Base-by-base conservation (phyloP, 2,329 filamentous ascomycete species). In the Hypomyces perniciosus region DNA sequence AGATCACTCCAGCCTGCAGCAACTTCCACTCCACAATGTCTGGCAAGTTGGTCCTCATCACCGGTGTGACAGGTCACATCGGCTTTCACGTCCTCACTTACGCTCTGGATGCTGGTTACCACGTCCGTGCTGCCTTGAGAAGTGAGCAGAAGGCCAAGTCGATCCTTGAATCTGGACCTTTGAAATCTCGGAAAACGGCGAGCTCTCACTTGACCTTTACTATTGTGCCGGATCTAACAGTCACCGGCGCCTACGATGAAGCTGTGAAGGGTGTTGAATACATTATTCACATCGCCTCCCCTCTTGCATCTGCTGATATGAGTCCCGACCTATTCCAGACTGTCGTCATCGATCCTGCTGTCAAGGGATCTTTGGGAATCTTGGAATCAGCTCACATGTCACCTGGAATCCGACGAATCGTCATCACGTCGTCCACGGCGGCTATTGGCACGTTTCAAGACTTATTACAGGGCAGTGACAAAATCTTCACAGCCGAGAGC, bases 401-500 rank as follows among this genome's bases (percentile, higher is more conserved):
- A 8, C 54, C 57, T 2, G 62, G 57, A 0, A 60, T 76, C n/a
- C 61, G 65, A 50, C 63, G 68, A 9, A 57, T 75, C 5, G 66
- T 75, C 26, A 69, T 76, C 46, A 75, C 73, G 2, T 67, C 64
- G 5, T 73, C 69, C 2, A 58, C 63, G 12, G 59, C 53, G 1
- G 59, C 64, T 31, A 49, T 60, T 5, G 12, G 3, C 38, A n/a
- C 8, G 10, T 42, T 9, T 8, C 12, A 8, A 29, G 3, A 7
- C 13, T 27, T 20, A 26, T 8, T 27, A 2, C 13, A 42, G 4
- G 12, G 20, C 20, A 5, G 13, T 10, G 20, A 29, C 7, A 7
- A 9, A 29, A 42, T 29, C 33, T 33, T 35, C 43, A 34, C 29
- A 10, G 29, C 29, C 2, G 35, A 20, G 20, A 20, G 20, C 29